phyloP scores from a whole-genome alignment of 306 rosid species.

The Crotalaria pallida region DNA sequence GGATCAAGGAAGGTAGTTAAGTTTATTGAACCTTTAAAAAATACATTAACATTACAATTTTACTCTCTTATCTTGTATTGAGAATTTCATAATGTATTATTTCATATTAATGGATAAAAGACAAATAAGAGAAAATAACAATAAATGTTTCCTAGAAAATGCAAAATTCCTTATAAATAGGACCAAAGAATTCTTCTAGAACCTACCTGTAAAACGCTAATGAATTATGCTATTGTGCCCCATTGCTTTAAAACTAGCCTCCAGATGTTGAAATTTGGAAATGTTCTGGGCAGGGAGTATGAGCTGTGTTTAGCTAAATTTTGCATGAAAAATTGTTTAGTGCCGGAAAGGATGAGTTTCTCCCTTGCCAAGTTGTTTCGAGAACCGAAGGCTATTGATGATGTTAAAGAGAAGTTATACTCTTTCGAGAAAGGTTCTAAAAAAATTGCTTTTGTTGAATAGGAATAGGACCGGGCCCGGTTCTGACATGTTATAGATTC shows the following conservation, averaged over 20 bases:
- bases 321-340: background rate
- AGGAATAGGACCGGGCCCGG: no score
- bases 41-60: no score
- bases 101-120: no score
- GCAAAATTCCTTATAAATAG: no score
- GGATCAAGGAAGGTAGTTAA: no score
- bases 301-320: background rate
- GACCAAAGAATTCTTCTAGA: no score
- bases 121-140: no score
- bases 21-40: no score
- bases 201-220: background rate
- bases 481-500: background rate
- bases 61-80: no score
- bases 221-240: background rate
- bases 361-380: background rate
- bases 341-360: background rate
- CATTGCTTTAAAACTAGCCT: background rate
- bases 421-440: background rate
- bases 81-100: no score
- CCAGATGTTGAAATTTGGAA: conserved; percentile 1
- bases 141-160: no score
- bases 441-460: background rate
- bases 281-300: background rate
- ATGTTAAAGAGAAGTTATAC: background rate
- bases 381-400: background rate